Base-by-base conservation (phyloP, 2,329 filamentous ascomycete genomes). In the Pyrenophora graminea region DNA sequence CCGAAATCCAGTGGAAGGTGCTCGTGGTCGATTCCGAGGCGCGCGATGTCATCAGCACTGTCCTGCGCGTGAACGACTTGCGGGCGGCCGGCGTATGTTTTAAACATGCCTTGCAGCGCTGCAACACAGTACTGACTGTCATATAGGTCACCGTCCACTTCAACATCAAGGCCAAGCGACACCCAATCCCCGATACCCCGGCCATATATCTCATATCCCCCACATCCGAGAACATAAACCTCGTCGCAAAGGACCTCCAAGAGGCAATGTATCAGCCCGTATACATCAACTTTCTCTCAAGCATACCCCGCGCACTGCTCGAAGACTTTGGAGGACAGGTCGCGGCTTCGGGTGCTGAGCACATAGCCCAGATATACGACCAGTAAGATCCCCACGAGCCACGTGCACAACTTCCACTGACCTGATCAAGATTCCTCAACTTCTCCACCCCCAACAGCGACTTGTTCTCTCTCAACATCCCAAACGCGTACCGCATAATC, bases 201-300 rank as follows among this genome's bases (percentile, higher is more conserved):
- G 94, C 94, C 55, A 87, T 99, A 55, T 99, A 99, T 71, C 83
- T 99, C n/a, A 82, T 99, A 66, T 93, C 99, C 67, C 94, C 94
- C 13, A 96, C 85, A 9, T 72, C 85, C 8, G 80, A 85, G 54
- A 97, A 97, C 71, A 81, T 97, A 41, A 82, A 92, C 68, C 80
- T 82, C 39, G 93, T 99, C 53, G 94, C 91, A 10, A 84, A 80
- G 60, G 95, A 99, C 70, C 84, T 99, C 12, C 85, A 92, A 56
- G 90, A 88, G 58, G 90, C 87, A 40, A 83, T 99, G 23, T 99
- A 99, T 75, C 67, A 54, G 21, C 92, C 93, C 0, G 93, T 93
- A 56, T 95, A 97, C 71, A 85, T 99, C 76, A 99, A 99, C 78
- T 97, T 99, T 74, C 85, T 97, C 47, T 96, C 91, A 37, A 97